Evolutionary conservation across 495 filamentous ascomycete species (phyloP).

Genomic region (Lineolata rhizophorae): DNA sequence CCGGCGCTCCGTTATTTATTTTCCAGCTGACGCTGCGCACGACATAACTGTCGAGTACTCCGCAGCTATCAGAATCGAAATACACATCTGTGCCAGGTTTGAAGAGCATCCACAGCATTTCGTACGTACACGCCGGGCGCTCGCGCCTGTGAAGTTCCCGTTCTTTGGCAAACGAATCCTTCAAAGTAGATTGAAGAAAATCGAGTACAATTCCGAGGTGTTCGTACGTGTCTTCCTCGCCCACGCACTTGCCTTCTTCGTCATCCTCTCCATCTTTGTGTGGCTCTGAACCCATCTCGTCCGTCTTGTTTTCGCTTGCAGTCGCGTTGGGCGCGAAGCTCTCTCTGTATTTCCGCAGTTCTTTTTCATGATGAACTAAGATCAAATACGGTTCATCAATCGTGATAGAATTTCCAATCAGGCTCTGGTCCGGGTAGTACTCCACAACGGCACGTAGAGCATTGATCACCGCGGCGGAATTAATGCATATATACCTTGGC

Average conservation of each 20-base stretch:
- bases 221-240: constrained; percentile 8
- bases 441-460: constrained; percentile 8
- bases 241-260: constrained; percentile 1
- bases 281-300: too few relatives aligned
- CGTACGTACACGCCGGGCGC: constrained; percentile 9
- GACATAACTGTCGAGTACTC: too few relatives aligned
- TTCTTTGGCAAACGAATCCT: constrained; percentile 8
- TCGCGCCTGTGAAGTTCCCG: constrained; percentile 8
- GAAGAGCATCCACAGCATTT: constrained; percentile 12
- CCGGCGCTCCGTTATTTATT: too few relatives aligned
- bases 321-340: constrained; percentile 7
- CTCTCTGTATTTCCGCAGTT: constrained; percentile 8
- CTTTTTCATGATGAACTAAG: constrained; percentile 12
- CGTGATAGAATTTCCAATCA: constrained; percentile 5
- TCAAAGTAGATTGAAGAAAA: constrained; percentile 4
- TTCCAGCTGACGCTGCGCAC: too few relatives aligned
- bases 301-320: too few relatives aligned
- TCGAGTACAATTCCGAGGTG: constrained; percentile 9
- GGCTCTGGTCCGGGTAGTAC: constrained; percentile 8
- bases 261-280: constrained; percentile 4
- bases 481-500: constrained; percentile 7
- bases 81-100: constrained; percentile 11
- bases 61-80: too few relatives aligned
- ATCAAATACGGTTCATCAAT: constrained; percentile 10
- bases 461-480: constrained; percentile 8